Conservation (phyloP, 371 early-diverging fungal species). For the Nematocida homosporus region DNA sequence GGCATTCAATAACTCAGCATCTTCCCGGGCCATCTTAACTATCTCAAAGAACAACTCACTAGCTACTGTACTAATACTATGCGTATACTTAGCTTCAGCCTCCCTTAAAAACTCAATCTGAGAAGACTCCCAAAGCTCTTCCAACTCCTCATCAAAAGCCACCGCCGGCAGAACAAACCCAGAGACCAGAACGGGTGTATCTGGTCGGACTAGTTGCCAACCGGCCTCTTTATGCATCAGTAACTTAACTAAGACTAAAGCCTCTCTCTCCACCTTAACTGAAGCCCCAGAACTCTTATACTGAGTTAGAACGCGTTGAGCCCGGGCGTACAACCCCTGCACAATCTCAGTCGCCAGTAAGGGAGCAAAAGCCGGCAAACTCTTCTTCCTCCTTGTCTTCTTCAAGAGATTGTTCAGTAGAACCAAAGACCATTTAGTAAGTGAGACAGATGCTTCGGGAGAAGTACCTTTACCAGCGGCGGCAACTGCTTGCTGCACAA, state of each 20-base stretch:
- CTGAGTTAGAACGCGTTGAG: not conserved
- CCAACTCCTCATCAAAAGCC: constrained; percentile 51
- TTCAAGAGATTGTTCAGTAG: constrained; percentile 61
- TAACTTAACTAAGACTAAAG: constrained; percentile 54
- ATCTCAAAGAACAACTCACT: constrained; percentile 61
- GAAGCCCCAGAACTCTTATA: constrained; percentile 13
- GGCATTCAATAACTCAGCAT: constrained; percentile 16
- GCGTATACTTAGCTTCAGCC: constrained; percentile 59
- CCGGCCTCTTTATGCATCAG: constrained; percentile 36
- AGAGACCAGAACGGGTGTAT: constrained; percentile 45
- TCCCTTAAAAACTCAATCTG: constrained; percentile 62
- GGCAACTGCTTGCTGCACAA: constrained; percentile 50
- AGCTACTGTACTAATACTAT: constrained; percentile 33
- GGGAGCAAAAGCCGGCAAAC: constrained; percentile 29
- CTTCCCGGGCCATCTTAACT: constrained; percentile 42
- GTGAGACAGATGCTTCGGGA: constrained; percentile 30
- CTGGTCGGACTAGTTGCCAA: constrained; percentile 39
- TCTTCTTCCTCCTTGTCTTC: constrained; percentile 66
- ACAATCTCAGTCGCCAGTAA: constrained; percentile 22
- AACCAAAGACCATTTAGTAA: constrained; percentile 61
- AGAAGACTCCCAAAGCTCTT: constrained; percentile 60
- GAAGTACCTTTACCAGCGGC: constrained; percentile 37
- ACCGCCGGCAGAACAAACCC: constrained; percentile 59
- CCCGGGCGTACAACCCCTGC: constrained; percentile 28
- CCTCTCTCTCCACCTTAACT: constrained; percentile 19